Evolutionary conservation across 2,329 filamentous ascomycete species (phyloP).

Genomic region (Seiridium unicorne): DNA sequence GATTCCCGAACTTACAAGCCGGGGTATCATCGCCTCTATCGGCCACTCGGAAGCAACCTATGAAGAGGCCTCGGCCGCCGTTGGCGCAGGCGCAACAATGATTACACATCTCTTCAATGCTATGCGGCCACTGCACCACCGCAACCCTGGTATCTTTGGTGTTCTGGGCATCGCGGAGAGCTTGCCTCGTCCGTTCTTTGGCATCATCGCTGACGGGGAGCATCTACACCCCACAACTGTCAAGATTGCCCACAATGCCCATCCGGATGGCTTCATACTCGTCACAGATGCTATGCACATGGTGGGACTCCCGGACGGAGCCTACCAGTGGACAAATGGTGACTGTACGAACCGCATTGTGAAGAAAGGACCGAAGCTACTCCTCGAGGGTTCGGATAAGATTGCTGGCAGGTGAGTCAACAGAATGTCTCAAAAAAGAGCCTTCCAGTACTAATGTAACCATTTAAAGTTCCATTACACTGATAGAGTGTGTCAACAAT

Average conservation of each 20-base stretch:
- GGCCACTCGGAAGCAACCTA: conserved; percentile 88
- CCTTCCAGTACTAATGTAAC: not conserved
- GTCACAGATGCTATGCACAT: conserved; percentile 93
- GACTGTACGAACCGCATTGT: conserved; percentile 56
- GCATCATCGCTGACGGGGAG: conserved; percentile 86
- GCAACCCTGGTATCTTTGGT: conserved; percentile 88
- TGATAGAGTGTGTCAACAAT: conserved; percentile 82
- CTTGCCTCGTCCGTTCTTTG: conserved; percentile 70
- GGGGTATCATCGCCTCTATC: conserved; percentile 74
- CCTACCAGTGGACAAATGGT: conserved; percentile 83
- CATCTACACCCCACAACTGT: conserved; percentile 86
- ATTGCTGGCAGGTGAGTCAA: conserved; percentile 70
- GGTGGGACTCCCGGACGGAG: conserved; percentile 78
- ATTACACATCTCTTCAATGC: conserved; percentile 94
- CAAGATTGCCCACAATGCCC: conserved; percentile 84
- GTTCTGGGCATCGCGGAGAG: conserved; percentile 68
- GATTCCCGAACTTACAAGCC: conserved; percentile 64
- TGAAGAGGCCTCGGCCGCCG: conserved; percentile 71
- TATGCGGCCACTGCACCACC: conserved; percentile 86
- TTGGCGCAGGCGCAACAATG: conserved; percentile 78
- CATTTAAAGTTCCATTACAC: conserved; percentile 56
- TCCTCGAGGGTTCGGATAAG: conserved; percentile 74
- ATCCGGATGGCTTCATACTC: conserved; percentile 80
- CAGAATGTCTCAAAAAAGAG: not conserved
- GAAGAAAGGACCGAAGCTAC: conserved; percentile 70